Percentiles rank a stretch among this genome's conserved stretches.
Conservation (phyloP, 1,284 basidiomycete genomes). For the Caloboletus firmus region DNA sequence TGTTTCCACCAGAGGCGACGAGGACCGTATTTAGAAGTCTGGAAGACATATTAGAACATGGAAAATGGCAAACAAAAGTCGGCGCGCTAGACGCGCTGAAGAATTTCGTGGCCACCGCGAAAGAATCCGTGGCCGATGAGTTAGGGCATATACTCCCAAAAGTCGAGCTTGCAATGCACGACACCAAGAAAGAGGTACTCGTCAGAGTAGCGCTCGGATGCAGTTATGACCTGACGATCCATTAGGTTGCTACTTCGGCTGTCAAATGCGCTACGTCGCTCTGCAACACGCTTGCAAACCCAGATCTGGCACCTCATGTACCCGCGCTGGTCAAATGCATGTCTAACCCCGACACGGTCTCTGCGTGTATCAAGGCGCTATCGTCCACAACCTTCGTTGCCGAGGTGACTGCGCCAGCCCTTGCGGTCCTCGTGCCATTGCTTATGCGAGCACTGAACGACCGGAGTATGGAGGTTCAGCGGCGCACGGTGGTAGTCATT, state of each 20-base stretch:
- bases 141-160: slow-evolving; percentile 84
- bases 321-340: slow-evolving; percentile 93
- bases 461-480: slow-evolving; percentile 93
- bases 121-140: slow-evolving; percentile 84
- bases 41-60: slow-evolving; percentile 74
- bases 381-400: slow-evolving; percentile 96
- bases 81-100: slow-evolving; percentile 89
- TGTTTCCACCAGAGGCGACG: slow-evolving; percentile 83
- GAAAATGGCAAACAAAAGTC: slow-evolving; percentile 96
- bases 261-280: slow-evolving; percentile 92
- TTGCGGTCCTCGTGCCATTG: slow-evolving; percentile 95
- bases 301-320: slow-evolving; percentile 91
- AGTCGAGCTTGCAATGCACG: slow-evolving; percentile 92
- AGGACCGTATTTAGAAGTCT: slow-evolving; percentile 73
- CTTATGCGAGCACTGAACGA: slow-evolving; percentile 93
- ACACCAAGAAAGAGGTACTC: slow-evolving; percentile 90
- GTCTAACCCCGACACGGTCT: slow-evolving; percentile 85
- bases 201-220: slow-evolving; percentile 17
- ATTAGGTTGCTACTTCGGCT: slow-evolving; percentile 86
- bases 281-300: slow-evolving; percentile 91
- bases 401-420: slow-evolving; percentile 93
- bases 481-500: slow-evolving; percentile 86
- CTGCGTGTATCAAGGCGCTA: slow-evolving; percentile 93
- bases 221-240: slow-evolving; percentile 6
- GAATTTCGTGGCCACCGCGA: slow-evolving; percentile 67